Evolutionary conservation across 225 moss, liverwort and hornwort genomes (phyloP), one percentile per base, ranked within the genome.

Genomic region (Sphagnum tenellum): DNA sequence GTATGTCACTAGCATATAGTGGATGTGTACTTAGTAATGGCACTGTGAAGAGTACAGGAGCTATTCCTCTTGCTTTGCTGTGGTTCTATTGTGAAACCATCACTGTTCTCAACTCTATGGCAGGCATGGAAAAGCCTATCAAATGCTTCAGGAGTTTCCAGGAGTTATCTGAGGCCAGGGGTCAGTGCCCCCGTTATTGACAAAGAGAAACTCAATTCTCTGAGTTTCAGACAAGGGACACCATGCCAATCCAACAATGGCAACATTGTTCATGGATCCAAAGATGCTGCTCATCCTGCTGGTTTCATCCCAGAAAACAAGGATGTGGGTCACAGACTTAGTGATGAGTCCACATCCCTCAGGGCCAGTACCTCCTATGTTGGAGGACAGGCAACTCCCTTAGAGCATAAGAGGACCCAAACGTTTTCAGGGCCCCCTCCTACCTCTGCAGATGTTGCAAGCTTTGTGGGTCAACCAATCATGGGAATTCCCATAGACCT

Each of bases 121-220:
- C 80, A 96, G 96, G 81, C 83, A 56, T 96, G 96, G 96, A 79
- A 76, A 67, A 72, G 71, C 5, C 72, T 96, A 61, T 86, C 86
- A 13, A 71, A 66, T 62, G 75, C 79, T 50, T 58, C 86, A 45
- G 53, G 67, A 65, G 67, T 64, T 68, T 82, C 81, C 60, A 75
- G 74, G 63, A 70, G 66, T 65, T 89, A 85, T 65, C 70, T 88
- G 56, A 86, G 85, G 78, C 92, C 96, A 62, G 89, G 96, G 65
- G 71, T 89, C 29, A 96, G 82, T 75, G 92, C 81, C 62, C 86
- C 86, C 4, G 78, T 90, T 47, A 77, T 84, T 51, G 29, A 29
- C 29, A 29, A 29, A 29, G 29, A 29, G 29, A 29, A 29, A 29
- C 29, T 29, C 29, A 29, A 29, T 29, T 29, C 29, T 29, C 29